Conservation (phyloP, 2,329 filamentous ascomycete species). For the Amauroascus verrucosus region DNA sequence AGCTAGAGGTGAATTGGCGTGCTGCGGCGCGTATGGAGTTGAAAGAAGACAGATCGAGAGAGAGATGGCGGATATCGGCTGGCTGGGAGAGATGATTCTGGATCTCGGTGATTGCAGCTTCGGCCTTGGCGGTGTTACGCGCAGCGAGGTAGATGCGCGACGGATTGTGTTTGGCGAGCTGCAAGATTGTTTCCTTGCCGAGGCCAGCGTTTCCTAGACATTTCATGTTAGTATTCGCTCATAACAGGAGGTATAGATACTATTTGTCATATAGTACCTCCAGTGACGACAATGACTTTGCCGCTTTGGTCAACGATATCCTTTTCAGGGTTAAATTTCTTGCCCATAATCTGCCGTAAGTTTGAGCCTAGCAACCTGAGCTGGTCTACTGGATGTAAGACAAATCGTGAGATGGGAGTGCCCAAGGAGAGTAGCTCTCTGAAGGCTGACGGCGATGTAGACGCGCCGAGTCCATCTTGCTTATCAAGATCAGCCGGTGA, state of each 20-base stretch:
- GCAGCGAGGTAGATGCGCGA: conserved; percentile 47
- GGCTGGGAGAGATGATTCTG: conserved; percentile 21
- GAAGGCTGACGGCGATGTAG: neutral
- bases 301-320: conserved; percentile 39
- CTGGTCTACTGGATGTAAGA: conserved; percentile 11
- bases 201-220: conserved; percentile 5
- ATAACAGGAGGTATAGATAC: neutral
- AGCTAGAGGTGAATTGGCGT: conserved; percentile 30
- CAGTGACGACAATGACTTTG: conserved; percentile 45
- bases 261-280: conserved; percentile 34
- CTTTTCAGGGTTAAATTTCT: conserved; percentile 32
- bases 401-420: neutral
- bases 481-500: neutral
- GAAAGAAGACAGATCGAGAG: conserved; percentile 44
- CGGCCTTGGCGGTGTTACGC: conserved; percentile 36
- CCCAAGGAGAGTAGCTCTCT: neutral
- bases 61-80: conserved; percentile 36
- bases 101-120: conserved; percentile 37
- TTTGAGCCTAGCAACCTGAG: conserved; percentile 5
- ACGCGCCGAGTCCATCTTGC: neutral
- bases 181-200: conserved; percentile 39
- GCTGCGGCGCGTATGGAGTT: conserved; percentile 40
- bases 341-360: conserved; percentile 9
- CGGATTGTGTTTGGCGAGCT: conserved; percentile 40
- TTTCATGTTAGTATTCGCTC: neutral